A percentile compares a stretch with the other conserved stretches of the same genome.
Evolutionary conservation across 257 asterid genomes (phyloP).

Genomic region (Dorcoceras hygrometricum): DNA sequence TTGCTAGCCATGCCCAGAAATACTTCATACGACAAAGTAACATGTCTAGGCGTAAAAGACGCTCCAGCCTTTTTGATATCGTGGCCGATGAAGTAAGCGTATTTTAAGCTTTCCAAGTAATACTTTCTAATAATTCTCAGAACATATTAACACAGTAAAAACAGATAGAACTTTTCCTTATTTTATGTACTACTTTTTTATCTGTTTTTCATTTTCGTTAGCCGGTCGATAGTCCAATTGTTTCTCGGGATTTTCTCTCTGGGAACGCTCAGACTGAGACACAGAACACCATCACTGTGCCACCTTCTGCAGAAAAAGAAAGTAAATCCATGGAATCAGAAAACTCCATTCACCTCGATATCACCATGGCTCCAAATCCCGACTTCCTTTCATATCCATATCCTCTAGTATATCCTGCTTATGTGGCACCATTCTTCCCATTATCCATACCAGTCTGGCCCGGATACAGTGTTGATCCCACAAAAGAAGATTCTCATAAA

Average conservation of each 20-base stretch:
- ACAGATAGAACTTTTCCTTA: background rate
- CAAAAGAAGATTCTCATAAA: constrained; percentile 66
- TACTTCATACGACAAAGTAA: constrained; percentile 93
- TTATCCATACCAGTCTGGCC: constrained; percentile 75
- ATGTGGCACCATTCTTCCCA: constrained; percentile 67
- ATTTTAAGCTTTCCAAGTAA: constrained; percentile 7
- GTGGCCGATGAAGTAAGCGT: constrained; percentile 88
- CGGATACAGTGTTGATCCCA: constrained; percentile 51
- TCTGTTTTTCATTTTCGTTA: constrained; percentile 27
- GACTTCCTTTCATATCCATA: constrained; percentile 58
- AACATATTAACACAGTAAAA: background rate
- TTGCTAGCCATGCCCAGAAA: constrained; percentile 98
- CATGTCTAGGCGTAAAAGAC: constrained; percentile 86
- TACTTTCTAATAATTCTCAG: background rate
- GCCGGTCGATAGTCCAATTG: constrained; percentile 56
- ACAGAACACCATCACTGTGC: constrained; percentile 40
- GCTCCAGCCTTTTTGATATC: constrained; percentile 96
- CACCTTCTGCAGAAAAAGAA: constrained; percentile 67
- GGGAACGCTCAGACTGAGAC: constrained; percentile 54
- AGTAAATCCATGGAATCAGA: constrained; percentile 84
- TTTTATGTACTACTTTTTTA: background rate
- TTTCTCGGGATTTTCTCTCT: constrained; percentile 58
- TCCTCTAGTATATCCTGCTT: constrained; percentile 80
- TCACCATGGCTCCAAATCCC: constrained; percentile 32
- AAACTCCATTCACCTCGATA: constrained; percentile 59